Conservation (phyloP, 495 filamentous ascomycete genomes). For the Astrocystis sublimbata region DNA sequence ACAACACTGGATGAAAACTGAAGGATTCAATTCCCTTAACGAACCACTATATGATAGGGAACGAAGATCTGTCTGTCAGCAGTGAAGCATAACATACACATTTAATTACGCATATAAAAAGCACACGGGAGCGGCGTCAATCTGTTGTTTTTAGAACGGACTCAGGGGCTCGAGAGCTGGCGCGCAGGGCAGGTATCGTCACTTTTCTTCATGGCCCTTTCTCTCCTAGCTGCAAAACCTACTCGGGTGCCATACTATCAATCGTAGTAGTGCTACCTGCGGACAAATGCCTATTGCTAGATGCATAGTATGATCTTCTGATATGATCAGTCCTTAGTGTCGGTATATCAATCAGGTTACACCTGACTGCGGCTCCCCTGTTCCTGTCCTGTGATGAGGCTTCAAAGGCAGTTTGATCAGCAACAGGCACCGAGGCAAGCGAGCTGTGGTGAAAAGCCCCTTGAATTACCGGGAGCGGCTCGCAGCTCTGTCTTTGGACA, state of each 20-base stretch:
- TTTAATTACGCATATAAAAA: too few species aligned
- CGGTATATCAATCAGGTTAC: not conserved
- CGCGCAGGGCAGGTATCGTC: too few species aligned
- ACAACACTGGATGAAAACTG: not conserved
- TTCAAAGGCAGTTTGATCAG: not conserved
- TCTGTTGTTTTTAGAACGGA: too few species aligned
- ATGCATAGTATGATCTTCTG: not conserved
- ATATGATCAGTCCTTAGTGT: not conserved
- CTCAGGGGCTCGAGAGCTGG: too few species aligned
- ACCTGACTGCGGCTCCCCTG: not conserved
- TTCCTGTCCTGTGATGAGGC: too few species aligned
- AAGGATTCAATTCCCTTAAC: not conserved
- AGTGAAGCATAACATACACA: not conserved
- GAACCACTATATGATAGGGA: not conserved
- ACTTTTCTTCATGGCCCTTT: too few species aligned
- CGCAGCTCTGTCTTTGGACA: not conserved
- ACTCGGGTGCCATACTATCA: too few species aligned
- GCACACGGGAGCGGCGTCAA: too few species aligned
- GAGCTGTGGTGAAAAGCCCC: constrained; percentile 4
- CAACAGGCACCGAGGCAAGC: not conserved
- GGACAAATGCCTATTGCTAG: too few species aligned
- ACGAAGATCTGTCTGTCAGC: not conserved
- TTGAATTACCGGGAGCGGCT: constrained; percentile 3
- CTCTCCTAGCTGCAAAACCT: too few species aligned
- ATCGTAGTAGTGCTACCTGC: too few species aligned